Conservation (phyloP, 768 basidiomycete genomes). For the Coprinopsis strossmayeri region DNA sequence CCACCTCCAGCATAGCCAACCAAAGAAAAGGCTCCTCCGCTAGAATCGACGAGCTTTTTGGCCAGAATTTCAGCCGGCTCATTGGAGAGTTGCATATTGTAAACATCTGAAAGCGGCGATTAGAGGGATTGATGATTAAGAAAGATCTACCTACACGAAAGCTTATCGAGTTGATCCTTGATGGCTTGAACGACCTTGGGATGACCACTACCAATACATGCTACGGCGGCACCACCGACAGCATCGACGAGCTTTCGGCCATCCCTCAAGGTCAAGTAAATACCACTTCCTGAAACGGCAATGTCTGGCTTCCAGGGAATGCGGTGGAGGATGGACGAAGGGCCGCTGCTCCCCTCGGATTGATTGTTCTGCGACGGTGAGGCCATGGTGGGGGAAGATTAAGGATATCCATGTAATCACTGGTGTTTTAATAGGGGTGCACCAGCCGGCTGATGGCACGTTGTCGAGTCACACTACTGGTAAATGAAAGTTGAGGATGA, state of each 20-base stretch:
- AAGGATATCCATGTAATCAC: too few relatives aligned
- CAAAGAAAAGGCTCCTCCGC: conserved; percentile 68
- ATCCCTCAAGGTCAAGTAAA: conserved; percentile 66
- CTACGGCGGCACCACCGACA: conserved; percentile 81
- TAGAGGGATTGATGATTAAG: background rate
- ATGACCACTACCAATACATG: conserved; percentile 70
- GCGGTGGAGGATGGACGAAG: conserved; percentile 46
- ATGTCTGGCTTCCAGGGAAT: conserved; percentile 72
- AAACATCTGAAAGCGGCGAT: conserved; percentile 52
- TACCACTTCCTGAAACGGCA: conserved; percentile 58
- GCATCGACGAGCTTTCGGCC: conserved; percentile 69
- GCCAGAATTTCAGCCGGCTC: conserved; percentile 79
- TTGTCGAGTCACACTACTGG: too few relatives aligned
- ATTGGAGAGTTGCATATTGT: conserved; percentile 80
- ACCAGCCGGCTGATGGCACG: too few relatives aligned
- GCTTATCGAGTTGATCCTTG: conserved; percentile 72
- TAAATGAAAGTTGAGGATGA: too few relatives aligned
- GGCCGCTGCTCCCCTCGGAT: background rate
- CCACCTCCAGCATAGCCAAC: conserved; percentile 76
- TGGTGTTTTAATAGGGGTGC: too few relatives aligned
- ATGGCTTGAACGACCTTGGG: conserved; percentile 67
- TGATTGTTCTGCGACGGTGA: too few relatives aligned
- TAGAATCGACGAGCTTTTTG: conserved; percentile 51
- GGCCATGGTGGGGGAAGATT: too few relatives aligned
- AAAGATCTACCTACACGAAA: conserved; percentile 52